Base-by-base conservation (phyloP, 768 basidiomycete genomes). In the Xanthoconium purpureum region DNA sequence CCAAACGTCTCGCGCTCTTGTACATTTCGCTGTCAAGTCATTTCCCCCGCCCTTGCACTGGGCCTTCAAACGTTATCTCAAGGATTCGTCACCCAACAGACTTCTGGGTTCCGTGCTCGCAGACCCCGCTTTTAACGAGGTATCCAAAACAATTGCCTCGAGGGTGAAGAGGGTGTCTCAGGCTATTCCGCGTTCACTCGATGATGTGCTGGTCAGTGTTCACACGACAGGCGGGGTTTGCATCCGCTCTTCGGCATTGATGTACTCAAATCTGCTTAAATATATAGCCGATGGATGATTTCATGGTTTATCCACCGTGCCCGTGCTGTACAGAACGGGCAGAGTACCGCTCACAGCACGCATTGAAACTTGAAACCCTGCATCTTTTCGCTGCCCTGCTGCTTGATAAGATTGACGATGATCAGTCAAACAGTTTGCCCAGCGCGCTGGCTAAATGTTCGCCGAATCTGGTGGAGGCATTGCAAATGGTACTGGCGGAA, bases 231-330 rank as follows among this genome's bases (percentile, higher is more conserved):
- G 58, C 60, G 56, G 68, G 49, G 50, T 39, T 47, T 38, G n/a
- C 15, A 10, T 37, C 67, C 55, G 49, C 64, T 48, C 35, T 55
- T 45, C 51, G 28, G 38, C 42, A 47, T 17, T 18, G 18, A 52
- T 63, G 60, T 67, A 67, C 63, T 67, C 52, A 68, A 63, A 24
- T 42, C 42, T 52, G 13, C 53, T 58, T 61, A 51, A 47, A 63
- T 59, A 62, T 71, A 66, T 70, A 84, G 83, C 78, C 80, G 45
- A 72, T 81, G 73, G 75, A 79, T 69, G 76, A 81, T 65, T 77
- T 75, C 61, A 67, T 81, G 72, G 76, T 71, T 60, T 73, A 72
- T 54, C 71, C 73, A 29, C 67, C 71, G 12, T 71, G 68, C 55
- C 52, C 71, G 53, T 56, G 56, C 50, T 65, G 71, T 67, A 63